Evolutionary conservation across 2,329 filamentous ascomycete genomes (phyloP), one percentile per base, ranked within the genome.

Genomic region (Verticillium nubilum): DNA sequence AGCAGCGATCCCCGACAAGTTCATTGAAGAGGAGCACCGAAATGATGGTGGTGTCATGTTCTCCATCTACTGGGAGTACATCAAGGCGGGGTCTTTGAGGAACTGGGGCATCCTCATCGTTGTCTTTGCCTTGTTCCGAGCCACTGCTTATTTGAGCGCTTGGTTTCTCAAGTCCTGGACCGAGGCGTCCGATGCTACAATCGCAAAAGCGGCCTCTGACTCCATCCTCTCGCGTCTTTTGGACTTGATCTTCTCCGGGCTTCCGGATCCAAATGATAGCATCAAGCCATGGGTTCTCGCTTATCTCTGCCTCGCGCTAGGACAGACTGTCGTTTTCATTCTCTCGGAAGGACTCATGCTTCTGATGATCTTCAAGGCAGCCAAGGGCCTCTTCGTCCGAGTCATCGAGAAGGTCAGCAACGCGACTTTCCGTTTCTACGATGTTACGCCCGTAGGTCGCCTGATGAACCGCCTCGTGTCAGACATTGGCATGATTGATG

Each of bases 391-490:
- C 56, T 97, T 97, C 73, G 79, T 78, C 62, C 80, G 85, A 42
- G 90, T 91, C 23, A 85, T 97, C 74, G 76, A 82, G 1, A 84
- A 83, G 57, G 90, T 97, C 56, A 89, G 88, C 69, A 84, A 86
- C 66, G 90, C 92, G 0, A 93, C 88, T 0, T 96, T 97, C 74
- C 86, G 92, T 1, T 97, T 93, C 72, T 95, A 96, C 75, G 93
- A 97, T 69, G 86, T 91, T 4, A 97, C 93, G 0, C 93, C 93
- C 0, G 87, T 96, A 0, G 93, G 93, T 0, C 86, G 93, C 54
- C 78, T 97, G 62, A 97, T 97, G 90, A 97, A 97, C 71, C 85
- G 93, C 7, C 80, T 97, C 61, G 96, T 92, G 0, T 91, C 91
- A 1, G 92, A 97, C 67, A 95, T 97, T 74, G 90, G 90, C 28